These are phyloP conservation scores for Fusarium decemcellulare DNA, from an alignment of 2,329 filamentous ascomycete genomes.

Conservation along the genomic window DNA sequence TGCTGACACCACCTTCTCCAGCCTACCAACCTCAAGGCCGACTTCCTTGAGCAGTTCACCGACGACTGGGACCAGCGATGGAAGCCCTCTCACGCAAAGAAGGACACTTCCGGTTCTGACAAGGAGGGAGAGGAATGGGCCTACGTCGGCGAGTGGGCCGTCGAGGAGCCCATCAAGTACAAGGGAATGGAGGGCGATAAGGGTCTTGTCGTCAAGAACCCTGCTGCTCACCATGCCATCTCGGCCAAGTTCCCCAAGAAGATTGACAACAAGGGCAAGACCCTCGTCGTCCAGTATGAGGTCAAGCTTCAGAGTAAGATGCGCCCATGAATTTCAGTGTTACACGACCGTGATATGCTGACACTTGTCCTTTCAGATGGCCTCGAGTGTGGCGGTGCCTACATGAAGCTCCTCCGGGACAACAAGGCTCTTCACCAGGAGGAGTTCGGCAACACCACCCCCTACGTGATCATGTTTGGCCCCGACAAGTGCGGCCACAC, in stretches of 20 bases:
- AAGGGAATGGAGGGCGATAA: slow-evolving; percentile 97
- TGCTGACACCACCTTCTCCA: slow-evolving; percentile 58
- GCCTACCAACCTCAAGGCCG: slow-evolving; percentile 90
- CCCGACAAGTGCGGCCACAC: slow-evolving; percentile 99
- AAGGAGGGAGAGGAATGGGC: slow-evolving; percentile 96
- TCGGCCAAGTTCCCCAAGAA: slow-evolving; percentile 98
- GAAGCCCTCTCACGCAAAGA: slow-evolving; percentile 97
- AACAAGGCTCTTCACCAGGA: slow-evolving; percentile 97
- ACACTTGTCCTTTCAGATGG: slow-evolving; percentile 73
- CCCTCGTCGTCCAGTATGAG: slow-evolving; percentile 97
- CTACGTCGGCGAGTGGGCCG: slow-evolving; percentile 95
- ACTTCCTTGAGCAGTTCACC: slow-evolving; percentile 99
- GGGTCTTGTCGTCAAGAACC: slow-evolving; percentile 98
- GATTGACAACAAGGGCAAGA: slow-evolving; percentile 97
- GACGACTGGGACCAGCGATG: slow-evolving; percentile 95
- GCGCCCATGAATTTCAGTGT: neutral
- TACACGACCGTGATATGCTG: slow-evolving; percentile 27
- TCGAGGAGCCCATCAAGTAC: slow-evolving; percentile 91
- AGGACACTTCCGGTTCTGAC: slow-evolving; percentile 81
- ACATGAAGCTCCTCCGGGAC: slow-evolving; percentile 98
- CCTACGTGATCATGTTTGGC: slow-evolving; percentile 99
- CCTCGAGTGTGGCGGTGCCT: slow-evolving; percentile 97
- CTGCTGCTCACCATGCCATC: slow-evolving; percentile 98
- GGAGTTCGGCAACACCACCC: slow-evolving; percentile 97
- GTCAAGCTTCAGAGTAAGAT: slow-evolving; percentile 96